Evolutionary conservation across 1,139 yeast genomes (phyloP), one percentile per base, ranked within the genome.

Genomic region (Debaryomycetaceae sp.): DNA sequence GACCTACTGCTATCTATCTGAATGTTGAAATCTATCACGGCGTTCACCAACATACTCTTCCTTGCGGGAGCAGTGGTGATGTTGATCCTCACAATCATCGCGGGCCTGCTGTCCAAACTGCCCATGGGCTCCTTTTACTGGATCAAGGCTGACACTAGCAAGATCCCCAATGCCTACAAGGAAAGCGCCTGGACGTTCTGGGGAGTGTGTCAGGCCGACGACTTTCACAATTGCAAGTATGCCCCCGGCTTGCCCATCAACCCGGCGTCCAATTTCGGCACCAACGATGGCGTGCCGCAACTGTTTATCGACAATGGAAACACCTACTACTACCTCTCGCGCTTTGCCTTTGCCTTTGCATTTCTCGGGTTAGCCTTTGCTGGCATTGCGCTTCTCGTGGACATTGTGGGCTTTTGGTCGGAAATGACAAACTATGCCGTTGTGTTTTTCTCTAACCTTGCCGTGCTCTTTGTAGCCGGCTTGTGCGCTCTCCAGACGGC

Each of bases 141-240:
- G 86, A 47, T 80, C 27, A 60, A 69, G 49, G 90, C 78, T 29
- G 77, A 78, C 47, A 79, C 90, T 29, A 52, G 71, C 2, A 48
- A 48, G 30, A 74, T 78, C 32, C 38, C 64, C 7, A 58, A 61
- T 33, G 83, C 86, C n/a, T 64, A 68, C 22, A 35, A 51, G 20
- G 42, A 42, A 33, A 58, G 83, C 13, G 73, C 82, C 39, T 80
- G 90, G 90, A 76, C 87, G 3, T 80, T 74, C 60, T 80, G 92
- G 92, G 90, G 90, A 41, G 68, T 77, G 27, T 77, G 86, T 53
- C 64, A 67, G 32, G 55, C 57, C 28, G 30, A 40, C 15, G 46
- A 55, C 43, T 56, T 58, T 37, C 56, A 64, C 29, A 69, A 77
- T 13, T 63, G 71, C 45, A 39, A 46, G 21, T 46, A 49, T 29